These are phyloP conservation scores for Blattamonas nauphoetae DNA, from an alignment of 78 protist genomes.

Conservation along the genomic window DNA sequence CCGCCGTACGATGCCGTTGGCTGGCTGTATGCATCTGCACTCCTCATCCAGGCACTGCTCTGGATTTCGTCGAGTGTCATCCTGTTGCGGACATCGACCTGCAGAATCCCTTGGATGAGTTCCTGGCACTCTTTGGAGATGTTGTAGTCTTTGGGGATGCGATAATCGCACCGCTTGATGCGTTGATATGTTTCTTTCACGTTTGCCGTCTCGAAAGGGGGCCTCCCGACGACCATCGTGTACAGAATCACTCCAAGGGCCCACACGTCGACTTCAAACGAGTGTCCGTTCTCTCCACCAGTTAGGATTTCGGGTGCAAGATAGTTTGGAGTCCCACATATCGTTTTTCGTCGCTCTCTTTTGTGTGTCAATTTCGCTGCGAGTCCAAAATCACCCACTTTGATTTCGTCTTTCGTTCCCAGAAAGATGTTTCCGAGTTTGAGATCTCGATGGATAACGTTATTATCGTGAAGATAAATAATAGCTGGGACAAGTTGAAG, in stretches of 20 bases:
- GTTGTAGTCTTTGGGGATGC: constrained; percentile 49
- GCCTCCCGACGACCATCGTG: constrained; percentile 83
- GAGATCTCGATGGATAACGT: constrained; percentile 70
- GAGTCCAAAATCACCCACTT: constrained; percentile 94
- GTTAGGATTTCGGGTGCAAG: constrained; percentile 92
- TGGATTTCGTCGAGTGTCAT: not conserved
- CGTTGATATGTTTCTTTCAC: constrained; percentile 73
- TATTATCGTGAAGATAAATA: constrained; percentile 41
- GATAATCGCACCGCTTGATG: constrained; percentile 48
- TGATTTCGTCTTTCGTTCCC: constrained; percentile 47
- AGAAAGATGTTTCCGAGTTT: constrained; percentile 83
- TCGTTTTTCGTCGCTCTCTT: constrained; percentile 78
- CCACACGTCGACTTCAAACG: constrained; percentile 8
- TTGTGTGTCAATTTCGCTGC: constrained; percentile 64
- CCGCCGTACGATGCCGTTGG: too few relatives aligned
- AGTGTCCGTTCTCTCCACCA: constrained; percentile 12
- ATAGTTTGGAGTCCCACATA: constrained; percentile 98
- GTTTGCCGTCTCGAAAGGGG: constrained; percentile 87
- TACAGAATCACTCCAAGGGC: constrained; percentile 28
- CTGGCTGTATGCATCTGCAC: too few relatives aligned
- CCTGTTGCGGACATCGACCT: constrained; percentile 1
- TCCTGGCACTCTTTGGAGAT: constrained; percentile 42
- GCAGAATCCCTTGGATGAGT: constrained; percentile 63
- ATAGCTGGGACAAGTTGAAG: constrained; percentile 41
- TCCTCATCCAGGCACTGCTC: not conserved